A percentile compares a stretch with the other conserved stretches of the same genome.
These are phyloP conservation scores for Strobilomyces dryophilus DNA, from an alignment of 768 basidiomycete genomes.

Conservation along the genomic window DNA sequence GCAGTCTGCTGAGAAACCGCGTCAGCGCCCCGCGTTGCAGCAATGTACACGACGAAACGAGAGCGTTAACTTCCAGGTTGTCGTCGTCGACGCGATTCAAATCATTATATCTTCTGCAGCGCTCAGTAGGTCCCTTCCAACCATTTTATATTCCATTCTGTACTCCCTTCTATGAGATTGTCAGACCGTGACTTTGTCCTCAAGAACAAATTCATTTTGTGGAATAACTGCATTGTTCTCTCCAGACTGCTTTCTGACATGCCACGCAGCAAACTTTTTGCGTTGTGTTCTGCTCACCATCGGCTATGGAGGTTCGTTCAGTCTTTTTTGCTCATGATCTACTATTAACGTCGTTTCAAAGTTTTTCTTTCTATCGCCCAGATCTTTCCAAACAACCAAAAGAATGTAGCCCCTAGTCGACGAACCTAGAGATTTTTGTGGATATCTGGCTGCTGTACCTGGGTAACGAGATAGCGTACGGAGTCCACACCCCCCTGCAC, in stretches of 20 bases:
- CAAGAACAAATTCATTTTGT: slow-evolving; percentile 35
- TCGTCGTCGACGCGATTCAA: no score
- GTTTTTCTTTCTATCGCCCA: slow-evolving; percentile 65
- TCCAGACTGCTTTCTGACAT: slow-evolving; percentile 38
- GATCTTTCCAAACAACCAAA: slow-evolving; percentile 50
- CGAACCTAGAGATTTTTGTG: no score
- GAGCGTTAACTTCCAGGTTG: no score
- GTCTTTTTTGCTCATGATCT: background rate
- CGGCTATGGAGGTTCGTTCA: slow-evolving; percentile 45
- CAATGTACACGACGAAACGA: no score
- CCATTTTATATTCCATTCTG: background rate
- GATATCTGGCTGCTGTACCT: no score
- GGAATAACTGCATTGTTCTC: slow-evolving; percentile 75
- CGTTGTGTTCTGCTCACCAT: slow-evolving; percentile 54
- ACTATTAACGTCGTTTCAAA: slow-evolving; percentile 4
- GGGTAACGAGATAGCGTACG: no score
- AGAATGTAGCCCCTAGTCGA: no score
- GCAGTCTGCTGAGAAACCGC: no score
- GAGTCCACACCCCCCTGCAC: no score
- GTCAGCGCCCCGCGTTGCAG: no score
- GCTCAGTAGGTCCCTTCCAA: no score
- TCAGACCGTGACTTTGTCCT: background rate
- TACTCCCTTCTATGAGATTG: background rate
- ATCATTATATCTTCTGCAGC: no score
- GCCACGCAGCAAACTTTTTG: slow-evolving; percentile 46